Base-by-base conservation (phyloP, 2,329 filamentous ascomycete species). In the Stachybotrys chlorohalonatus region DNA sequence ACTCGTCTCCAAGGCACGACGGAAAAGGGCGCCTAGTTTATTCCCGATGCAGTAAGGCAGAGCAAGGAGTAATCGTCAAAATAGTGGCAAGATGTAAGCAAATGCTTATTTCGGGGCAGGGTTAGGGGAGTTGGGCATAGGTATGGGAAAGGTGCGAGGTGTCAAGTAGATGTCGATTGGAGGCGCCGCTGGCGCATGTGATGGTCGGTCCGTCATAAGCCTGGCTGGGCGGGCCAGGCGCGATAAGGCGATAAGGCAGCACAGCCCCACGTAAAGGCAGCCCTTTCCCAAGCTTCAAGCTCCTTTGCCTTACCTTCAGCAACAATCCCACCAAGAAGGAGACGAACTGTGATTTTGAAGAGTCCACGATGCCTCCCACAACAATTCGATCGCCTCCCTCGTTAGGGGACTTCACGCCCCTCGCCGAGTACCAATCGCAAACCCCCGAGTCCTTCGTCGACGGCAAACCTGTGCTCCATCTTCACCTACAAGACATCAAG, bases 381-480 rank as follows among this genome's bases (percentile, higher is more conserved):
- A 83, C 81, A 1, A 80, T 89, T 49, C 76, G 76, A 51, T 72
- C 72, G 3, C 73, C 82, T 31, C 86, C 86, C 6, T 72, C 76
- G 15, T 64, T 76, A 13, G 74, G 75, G 42, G 80, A 84, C 65
- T 92, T 84, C 70, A 83, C 79, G 39, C 74, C 81, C 5, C 77
- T 92, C 49, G 74, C 78, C 55, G 84, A 89, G 57, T 87, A 90
- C 66, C 82, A 90, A 67, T 76, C 83, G 53, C 83, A 85, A 64
- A 93, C 89, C 1, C 89, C 89, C 1, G 75, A 77, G 55, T 86
- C 81, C 47, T 93, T 92, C 71, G 86, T 85, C 62, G 81, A 79
- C 61, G 82, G 81, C 31, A 89, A 87, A 64, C 83, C 88, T 1
- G 79, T 92, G 48, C 78, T 92, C 4, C 82, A 92, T 70, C 81